A percentile compares a stretch with the other conserved stretches of the same genome.
Conservation (phyloP, 257 asterid genomes). For the Salvia splendens region DNA sequence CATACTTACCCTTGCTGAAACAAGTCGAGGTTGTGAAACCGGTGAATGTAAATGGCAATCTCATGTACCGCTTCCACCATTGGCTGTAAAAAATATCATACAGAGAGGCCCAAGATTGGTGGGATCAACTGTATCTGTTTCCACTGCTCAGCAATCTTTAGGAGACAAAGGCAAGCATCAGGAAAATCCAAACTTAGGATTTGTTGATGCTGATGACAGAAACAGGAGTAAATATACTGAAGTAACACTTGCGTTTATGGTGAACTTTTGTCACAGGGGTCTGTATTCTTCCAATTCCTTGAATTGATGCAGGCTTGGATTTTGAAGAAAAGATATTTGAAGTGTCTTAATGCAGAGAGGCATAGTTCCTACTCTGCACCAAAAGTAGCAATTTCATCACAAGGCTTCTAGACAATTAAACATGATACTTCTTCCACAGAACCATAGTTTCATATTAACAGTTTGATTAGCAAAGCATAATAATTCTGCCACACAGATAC, state of each 20-base stretch:
- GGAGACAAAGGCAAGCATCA: constrained; percentile 45
- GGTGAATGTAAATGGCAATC: constrained; percentile 79
- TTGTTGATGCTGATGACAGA: constrained; percentile 35
- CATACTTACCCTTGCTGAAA: constrained; percentile 81
- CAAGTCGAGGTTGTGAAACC: constrained; percentile 89
- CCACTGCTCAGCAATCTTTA: constrained; percentile 37
- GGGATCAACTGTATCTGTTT: constrained; percentile 37
- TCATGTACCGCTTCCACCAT: constrained; percentile 84
- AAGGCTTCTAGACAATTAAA: constrained; percentile 32
- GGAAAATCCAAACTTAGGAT: constrained; percentile 40
- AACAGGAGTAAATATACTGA: constrained; percentile 57
- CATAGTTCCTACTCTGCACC: constrained; percentile 12
- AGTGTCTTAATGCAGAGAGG: constrained; percentile 20
- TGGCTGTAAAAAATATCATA: constrained; percentile 38
- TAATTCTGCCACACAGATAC: background rate
- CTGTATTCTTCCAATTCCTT: constrained; percentile 50
- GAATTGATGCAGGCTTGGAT: constrained; percentile 32
- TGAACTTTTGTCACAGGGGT: constrained; percentile 28
- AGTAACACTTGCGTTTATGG: constrained; percentile 52
- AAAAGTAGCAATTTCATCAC: constrained; percentile 27
- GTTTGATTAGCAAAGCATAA: background rate
- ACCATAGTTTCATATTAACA: background rate
- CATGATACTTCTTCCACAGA: constrained; percentile 23
- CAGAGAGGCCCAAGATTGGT: constrained; percentile 31
- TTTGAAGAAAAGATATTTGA: constrained; percentile 28